These are phyloP conservation scores for Fusarium buharicum DNA, from an alignment of 2,329 filamentous ascomycete genomes.

Conservation along the genomic window DNA sequence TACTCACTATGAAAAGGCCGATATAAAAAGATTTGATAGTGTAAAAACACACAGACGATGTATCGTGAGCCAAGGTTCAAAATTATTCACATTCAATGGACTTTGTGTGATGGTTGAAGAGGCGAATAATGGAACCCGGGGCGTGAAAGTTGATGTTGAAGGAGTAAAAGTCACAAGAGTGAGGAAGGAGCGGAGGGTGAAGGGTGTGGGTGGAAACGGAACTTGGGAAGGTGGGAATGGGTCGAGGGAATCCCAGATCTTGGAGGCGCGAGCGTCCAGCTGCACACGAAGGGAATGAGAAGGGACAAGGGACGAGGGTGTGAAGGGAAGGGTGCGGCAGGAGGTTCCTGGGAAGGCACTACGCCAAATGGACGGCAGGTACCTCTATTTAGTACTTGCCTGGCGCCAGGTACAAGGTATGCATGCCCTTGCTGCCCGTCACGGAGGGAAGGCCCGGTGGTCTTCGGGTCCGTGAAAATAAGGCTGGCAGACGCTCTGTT, in stretches of 20 bases:
- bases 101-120: conserved; percentile 22
- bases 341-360: conserved; percentile 40
- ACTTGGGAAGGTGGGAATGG: conserved; percentile 46
- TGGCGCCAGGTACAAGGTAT: conserved; percentile 37
- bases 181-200: conserved; percentile 42
- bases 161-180: conserved; percentile 39
- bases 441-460: conserved; percentile 42
- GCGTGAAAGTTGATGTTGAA: conserved; percentile 34
- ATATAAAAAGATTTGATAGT: conserved; percentile 12
- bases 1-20: conserved; percentile 28
- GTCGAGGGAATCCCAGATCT: conserved; percentile 46
- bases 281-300: conserved; percentile 34
- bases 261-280: conserved; percentile 42
- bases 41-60: conserved; percentile 12
- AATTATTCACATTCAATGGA: conserved; percentile 18
- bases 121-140: conserved; percentile 36
- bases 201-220: conserved; percentile 45
- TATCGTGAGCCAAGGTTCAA: conserved; percentile 5
- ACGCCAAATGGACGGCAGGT: conserved; percentile 28
- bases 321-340: conserved; percentile 37
- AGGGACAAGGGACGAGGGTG: conserved; percentile 36
- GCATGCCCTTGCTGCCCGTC: conserved; percentile 25
- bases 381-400: conserved; percentile 36
- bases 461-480: conserved; percentile 42
- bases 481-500: not conserved